Evolutionary conservation across 371 early-diverging fungal genomes (phyloP), one percentile per base, ranked within the genome.

Genomic region (Apophysomyces ossiformis): DNA sequence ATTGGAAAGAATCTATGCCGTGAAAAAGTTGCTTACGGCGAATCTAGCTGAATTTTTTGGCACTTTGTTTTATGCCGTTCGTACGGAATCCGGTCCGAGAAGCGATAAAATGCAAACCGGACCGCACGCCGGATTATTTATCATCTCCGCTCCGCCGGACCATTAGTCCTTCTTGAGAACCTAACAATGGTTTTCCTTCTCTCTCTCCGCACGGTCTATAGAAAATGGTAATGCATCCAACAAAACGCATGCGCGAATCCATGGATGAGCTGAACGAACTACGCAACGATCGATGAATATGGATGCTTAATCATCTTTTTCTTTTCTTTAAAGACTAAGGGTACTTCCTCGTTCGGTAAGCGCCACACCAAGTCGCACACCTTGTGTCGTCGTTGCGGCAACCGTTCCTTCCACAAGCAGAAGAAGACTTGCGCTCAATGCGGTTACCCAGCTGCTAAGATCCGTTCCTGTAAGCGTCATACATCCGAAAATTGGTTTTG

Each of bases 301-400:
- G 54, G 54, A 50, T 50, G 54, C 54, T 57, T 58, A 39, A n/a
- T 37, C 26, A 44, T 56, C 46, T 15, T 47, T 37, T 38, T 26
- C 32, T 47, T 61, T 58, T 37, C 12, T 59, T 46, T 59, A 68
- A 78, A 92, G 97, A 91, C 96, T 78, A 99, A 98, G 92, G 99
- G 99, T 92, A 99, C 99, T 77, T 88, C 95, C 74, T 92, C 96
- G 84, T 96, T 98, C 89, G 99, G 99, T 93, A 98, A 96, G 88
- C 94, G 96, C 81, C 97, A 98, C 92, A 96, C 92, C 90, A 97
- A 97, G 91, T 93, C 99, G 74, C 99, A 98, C 93, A 91, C 93
- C 60, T 87, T 98, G 75, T 99, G 99, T 93, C 88, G 92, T 78
- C 92, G 99, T 74, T 99, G 99, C 86, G 99, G 99, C 58, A 89